These are phyloP conservation scores for Neltuma alba DNA, from an alignment of 306 rosid species.

Conservation along the genomic window DNA sequence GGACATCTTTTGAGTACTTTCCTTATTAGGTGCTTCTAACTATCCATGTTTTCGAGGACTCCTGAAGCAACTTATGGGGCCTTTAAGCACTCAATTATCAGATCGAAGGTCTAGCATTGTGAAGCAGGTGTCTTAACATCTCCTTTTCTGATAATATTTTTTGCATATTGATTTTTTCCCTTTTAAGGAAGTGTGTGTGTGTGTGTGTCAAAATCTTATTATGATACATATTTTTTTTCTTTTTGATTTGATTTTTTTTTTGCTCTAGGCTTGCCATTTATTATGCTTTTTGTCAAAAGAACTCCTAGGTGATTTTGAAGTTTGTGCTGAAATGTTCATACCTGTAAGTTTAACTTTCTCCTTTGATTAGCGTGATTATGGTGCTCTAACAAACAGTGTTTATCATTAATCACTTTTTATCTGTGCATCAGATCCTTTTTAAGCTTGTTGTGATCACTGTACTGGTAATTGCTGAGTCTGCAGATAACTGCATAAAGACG, in stretches of 20 bases:
- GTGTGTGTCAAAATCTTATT: conserved; percentile 15
- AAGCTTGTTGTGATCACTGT: conserved; percentile 99
- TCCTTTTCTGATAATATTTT: background rate
- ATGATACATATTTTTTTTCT: conserved; percentile 13
- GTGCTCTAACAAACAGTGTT: conserved; percentile 29
- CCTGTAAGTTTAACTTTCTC: conserved; percentile 72
- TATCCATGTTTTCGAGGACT: conserved; percentile 86
- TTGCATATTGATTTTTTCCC: background rate
- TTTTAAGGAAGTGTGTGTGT: background rate
- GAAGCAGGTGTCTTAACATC: conserved; percentile 74
- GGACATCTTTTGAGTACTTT: conserved; percentile 25
- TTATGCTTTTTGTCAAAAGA: conserved; percentile 92
- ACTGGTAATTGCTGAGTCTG: conserved; percentile 98
- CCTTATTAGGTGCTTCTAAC: conserved; percentile 81
- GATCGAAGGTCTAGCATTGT: conserved; percentile 98
- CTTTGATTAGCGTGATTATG: conserved; percentile 28
- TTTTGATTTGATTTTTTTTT: conserved; percentile 31
- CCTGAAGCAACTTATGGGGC: conserved; percentile 93
- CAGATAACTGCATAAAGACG: conserved; percentile 98
- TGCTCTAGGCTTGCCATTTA: conserved; percentile 87
- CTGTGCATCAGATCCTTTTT: conserved; percentile 87
- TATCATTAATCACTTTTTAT: conserved; percentile 34
- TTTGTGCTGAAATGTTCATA: conserved; percentile 85
- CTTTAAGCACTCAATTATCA: conserved; percentile 86
- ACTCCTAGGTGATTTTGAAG: conserved; percentile 94